Conservation (phyloP, 345 rosid genomes). For the Dipteronia dyeriana region DNA sequence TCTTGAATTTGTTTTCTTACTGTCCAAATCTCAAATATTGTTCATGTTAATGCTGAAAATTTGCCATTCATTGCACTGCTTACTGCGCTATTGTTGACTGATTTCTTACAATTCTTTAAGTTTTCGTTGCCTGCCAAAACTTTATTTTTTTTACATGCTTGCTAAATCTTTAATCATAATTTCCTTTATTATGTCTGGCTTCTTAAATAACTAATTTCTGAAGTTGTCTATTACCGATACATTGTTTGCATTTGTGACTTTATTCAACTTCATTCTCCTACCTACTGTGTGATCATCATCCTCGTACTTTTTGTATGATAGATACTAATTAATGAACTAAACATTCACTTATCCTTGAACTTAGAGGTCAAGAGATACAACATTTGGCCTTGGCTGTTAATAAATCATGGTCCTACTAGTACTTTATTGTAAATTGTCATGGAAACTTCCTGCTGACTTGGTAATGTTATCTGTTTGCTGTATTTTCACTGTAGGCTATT, state of each 20-base stretch:
- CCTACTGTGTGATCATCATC: neutral
- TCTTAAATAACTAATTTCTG: neutral
- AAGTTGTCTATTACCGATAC: neutral
- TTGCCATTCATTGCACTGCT: no score
- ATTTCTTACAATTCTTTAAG: neutral
- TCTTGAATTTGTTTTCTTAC: neutral
- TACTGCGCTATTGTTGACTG: neutral
- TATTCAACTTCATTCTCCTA: neutral
- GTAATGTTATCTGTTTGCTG: conserved; percentile 12
- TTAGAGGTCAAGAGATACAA: neutral
- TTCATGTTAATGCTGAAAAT: neutral
- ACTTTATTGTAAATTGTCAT: conserved; percentile 10
- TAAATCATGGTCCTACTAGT: neutral
- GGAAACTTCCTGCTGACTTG: neutral
- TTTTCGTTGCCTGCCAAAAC: neutral
- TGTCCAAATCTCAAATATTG: neutral
- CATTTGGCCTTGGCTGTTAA: neutral
- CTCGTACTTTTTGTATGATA: neutral
- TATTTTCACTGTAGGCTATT: conserved; percentile 65
- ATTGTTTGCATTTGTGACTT: neutral
- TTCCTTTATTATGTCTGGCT: neutral
- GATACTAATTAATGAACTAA: neutral
- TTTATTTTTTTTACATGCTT: no score
- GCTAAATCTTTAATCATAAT: neutral
- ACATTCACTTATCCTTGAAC: neutral